These are phyloP conservation scores for Malassezia sympodialis DNA, from an alignment of 1,284 basidiomycete genomes.

Conservation along the genomic window DNA sequence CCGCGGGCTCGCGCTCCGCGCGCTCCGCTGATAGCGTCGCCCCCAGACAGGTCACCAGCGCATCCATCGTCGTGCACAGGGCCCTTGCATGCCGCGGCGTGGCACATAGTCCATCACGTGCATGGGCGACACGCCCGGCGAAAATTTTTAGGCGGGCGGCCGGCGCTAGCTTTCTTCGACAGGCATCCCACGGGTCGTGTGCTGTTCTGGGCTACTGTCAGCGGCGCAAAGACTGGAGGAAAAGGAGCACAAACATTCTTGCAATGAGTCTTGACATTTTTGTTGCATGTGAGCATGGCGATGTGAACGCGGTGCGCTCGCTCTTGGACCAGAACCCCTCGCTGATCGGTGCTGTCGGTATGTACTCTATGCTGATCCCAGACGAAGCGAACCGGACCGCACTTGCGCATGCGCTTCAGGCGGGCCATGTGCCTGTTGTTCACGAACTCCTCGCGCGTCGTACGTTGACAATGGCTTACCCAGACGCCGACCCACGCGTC, in stretches of 20 bases:
- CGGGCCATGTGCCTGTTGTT: slow-evolving; percentile 33
- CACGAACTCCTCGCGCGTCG: slow-evolving; percentile 27
- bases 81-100: not conserved
- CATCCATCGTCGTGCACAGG: slow-evolving; percentile 5
- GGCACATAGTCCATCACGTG: slow-evolving; percentile 8
- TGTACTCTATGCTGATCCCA: slow-evolving; percentile 1
- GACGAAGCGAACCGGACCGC: slow-evolving; percentile 27
- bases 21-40: slow-evolving; percentile 8
- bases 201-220: not conserved
- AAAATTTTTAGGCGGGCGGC: slow-evolving; percentile 1
- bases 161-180: not conserved
- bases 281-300: slow-evolving; percentile 33
- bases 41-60: slow-evolving; percentile 6
- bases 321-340: slow-evolving; percentile 26
- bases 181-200: not conserved
- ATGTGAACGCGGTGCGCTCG: slow-evolving; percentile 27
- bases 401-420: slow-evolving; percentile 27
- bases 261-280: slow-evolving; percentile 34
- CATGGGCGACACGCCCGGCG: not conserved
- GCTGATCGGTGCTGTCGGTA: slow-evolving; percentile 24
- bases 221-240: not conserved
- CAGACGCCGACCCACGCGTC: slow-evolving; percentile 16
- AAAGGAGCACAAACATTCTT: not conserved
- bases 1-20: slow-evolving; percentile 6
- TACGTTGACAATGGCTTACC: slow-evolving; percentile 3